Percentiles rank a stretch among this genome's conserved stretches.
Conservation (phyloP, 139 green algal species). For the Coelastrella sp. region DNA sequence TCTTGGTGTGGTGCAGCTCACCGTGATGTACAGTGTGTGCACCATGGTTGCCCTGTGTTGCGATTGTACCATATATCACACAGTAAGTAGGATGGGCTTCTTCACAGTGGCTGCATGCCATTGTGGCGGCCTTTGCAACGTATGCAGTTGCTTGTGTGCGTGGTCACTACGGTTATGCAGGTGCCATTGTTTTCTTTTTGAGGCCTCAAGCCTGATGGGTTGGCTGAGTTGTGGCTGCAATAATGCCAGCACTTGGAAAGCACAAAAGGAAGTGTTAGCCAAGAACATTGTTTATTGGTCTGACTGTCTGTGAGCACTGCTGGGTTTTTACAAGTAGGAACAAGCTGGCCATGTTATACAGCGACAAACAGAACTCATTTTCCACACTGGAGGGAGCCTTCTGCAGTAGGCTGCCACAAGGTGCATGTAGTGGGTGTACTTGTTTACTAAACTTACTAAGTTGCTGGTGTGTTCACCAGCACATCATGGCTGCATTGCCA, state of each 20-base stretch:
- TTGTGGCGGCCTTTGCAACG: background rate
- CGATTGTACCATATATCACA: background rate
- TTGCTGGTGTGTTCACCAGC: too few species aligned
- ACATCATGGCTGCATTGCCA: too few species aligned
- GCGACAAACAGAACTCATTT: too few species aligned
- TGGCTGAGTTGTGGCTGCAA: background rate
- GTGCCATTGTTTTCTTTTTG: background rate
- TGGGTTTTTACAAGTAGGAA: too few species aligned
- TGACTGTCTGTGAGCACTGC: too few species aligned
- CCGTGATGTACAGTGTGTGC: background rate
- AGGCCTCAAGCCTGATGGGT: background rate
- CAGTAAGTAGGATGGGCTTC: too few species aligned
- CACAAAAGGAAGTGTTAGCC: background rate
- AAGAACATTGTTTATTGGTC: background rate
- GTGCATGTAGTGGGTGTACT: too few species aligned
- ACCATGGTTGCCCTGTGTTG: background rate
- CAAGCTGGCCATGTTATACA: too few species aligned
- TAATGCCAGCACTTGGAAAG: background rate
- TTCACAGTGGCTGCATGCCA: background rate
- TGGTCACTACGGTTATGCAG: background rate
- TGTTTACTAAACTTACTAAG: too few species aligned
- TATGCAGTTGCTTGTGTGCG: background rate
- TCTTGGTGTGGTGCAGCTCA: background rate
- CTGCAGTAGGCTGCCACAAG: too few species aligned
- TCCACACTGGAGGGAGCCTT: too few species aligned